Evolutionary conservation across 2,329 filamentous ascomycete genomes (phyloP), one percentile per base, ranked within the genome.

Genomic region (Hawksworthiomyces lignivorus): DNA sequence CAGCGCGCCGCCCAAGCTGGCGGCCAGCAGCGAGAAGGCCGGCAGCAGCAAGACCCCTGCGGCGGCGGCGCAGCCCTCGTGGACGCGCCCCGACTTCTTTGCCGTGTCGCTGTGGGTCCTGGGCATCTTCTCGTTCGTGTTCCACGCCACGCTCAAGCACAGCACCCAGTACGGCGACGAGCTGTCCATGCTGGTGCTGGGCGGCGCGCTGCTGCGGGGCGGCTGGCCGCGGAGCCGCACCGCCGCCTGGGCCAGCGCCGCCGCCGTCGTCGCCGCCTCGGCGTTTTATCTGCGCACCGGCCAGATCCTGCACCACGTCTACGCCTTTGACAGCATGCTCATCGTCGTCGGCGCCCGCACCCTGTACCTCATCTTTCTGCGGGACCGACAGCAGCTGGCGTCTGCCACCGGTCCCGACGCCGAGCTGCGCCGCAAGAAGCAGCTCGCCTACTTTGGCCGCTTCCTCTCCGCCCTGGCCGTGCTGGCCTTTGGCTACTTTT

Each of bases 101-200:
- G 63, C 68, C 18, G 11, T 62, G 19, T 59, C 62, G 5, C 61
- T 69, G 22, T 48, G 69, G 26, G 30, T 60, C 7, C 59, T 70
- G 26, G 68, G 69, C 39, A 37, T 68, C 31, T 57, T 56, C 20
- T 72, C 68, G 1, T 61, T 63, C 36, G 38, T 61, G 10, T 72
- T 65, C 50, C 69, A 72, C 48, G 67, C 65, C 24, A 63, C 64
- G 7, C 58, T 71, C 15, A 65, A 60, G 39, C 64, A 67, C 36
- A 53, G 53, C 2, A 53, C 65, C 6, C 62, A 71, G 48, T 68
- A 67, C 45, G 66, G 64, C 48, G 75, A 79, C 49, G 75, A 80
- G 50, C 58, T 78, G n/a, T 70, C 72, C 41, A 78, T 77, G 75
- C 65, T 77, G 22, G 56, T 72, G 11, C 64, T 77, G 5, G 66